Percentiles rank a stretch among this genome's conserved stretches.
Conservation (phyloP, 192 early-diverging fungal genomes). For the Coemansia sp. region DNA sequence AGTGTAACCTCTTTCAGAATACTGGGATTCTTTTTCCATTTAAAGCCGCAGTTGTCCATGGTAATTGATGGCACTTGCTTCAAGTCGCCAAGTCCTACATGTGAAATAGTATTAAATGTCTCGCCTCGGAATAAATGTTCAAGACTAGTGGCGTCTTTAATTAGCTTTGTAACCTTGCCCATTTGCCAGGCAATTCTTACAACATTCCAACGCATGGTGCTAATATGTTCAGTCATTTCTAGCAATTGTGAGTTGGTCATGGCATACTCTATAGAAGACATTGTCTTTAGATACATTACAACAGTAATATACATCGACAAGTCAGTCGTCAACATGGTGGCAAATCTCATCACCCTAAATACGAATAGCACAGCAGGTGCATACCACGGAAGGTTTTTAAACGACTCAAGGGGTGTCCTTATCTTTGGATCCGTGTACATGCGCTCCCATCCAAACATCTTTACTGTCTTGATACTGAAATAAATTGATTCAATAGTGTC, state of each 20-base stretch:
- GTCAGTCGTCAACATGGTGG: background rate
- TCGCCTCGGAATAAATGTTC: background rate
- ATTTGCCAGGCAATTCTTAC: background rate
- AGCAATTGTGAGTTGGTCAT: slow-evolving; percentile 7
- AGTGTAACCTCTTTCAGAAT: slow-evolving; percentile 53
- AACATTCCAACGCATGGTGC: background rate
- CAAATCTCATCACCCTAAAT: background rate
- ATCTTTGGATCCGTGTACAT: slow-evolving; percentile 3
- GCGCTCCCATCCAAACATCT: slow-evolving; percentile 14
- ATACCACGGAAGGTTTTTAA: slow-evolving; percentile 6
- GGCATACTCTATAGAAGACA: background rate
- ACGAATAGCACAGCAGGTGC: background rate
- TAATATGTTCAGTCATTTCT: background rate
- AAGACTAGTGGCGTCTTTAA: background rate
- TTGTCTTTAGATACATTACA: background rate
- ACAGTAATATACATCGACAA: slow-evolving; percentile 8
- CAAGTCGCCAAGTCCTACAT: too few relatives aligned
- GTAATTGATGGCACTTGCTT: background rate
- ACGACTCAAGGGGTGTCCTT: background rate
- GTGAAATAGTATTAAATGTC: background rate
- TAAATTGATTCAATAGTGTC: background rate
- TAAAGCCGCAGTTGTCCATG: background rate
- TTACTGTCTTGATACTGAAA: background rate
- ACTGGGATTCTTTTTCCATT: background rate
- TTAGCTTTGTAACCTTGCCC: background rate